phyloP scores from a whole-genome alignment of 805 yeast species.

The Metschnikowia cubensis region DNA sequence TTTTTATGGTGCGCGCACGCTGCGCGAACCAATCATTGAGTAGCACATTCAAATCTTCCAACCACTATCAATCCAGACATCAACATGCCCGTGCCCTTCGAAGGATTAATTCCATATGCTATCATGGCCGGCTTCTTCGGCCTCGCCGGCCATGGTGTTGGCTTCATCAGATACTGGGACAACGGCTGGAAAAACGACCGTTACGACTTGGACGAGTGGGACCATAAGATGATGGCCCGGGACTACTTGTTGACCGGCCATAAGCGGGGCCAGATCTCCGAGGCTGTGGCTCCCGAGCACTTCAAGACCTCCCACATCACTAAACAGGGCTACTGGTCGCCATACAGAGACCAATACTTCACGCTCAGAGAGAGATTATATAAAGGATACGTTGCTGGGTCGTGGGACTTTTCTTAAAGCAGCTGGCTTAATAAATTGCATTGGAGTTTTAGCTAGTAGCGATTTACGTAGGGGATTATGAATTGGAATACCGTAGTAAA shows the following conservation, averaged over 20 bases:
- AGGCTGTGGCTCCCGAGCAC: conserved; percentile 67
- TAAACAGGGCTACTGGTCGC: conserved; percentile 41
- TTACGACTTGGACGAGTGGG: conserved; percentile 41
- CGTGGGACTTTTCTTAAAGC: conserved; percentile 37
- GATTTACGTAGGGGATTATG: too few relatives aligned
- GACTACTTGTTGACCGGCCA: conserved; percentile 76
- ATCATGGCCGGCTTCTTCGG: conserved; percentile 45
- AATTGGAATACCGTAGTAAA: too few relatives aligned
- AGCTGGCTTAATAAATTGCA: conserved; percentile 3
- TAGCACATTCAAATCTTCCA: conserved; percentile 4
- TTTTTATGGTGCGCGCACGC: conserved; percentile 11
- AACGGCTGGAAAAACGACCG: conserved; percentile 48
- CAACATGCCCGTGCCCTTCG: conserved; percentile 45
- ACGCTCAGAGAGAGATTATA: conserved; percentile 44
- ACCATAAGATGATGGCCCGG: conserved; percentile 56
- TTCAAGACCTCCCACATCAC: conserved; percentile 60
- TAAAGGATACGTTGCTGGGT: conserved; percentile 43
- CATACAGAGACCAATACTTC: conserved; percentile 46
- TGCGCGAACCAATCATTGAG: conserved; percentile 21
- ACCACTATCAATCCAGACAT: conserved; percentile 8
- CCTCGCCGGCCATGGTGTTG: conserved; percentile 44
- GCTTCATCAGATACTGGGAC: conserved; percentile 45
- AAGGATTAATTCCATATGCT: conserved; percentile 44
- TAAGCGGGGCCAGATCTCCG: conserved; percentile 62
- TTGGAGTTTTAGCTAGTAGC: background rate